Base-by-base conservation (phyloP, 306 rosid species). In the Pueraria montana region DNA sequence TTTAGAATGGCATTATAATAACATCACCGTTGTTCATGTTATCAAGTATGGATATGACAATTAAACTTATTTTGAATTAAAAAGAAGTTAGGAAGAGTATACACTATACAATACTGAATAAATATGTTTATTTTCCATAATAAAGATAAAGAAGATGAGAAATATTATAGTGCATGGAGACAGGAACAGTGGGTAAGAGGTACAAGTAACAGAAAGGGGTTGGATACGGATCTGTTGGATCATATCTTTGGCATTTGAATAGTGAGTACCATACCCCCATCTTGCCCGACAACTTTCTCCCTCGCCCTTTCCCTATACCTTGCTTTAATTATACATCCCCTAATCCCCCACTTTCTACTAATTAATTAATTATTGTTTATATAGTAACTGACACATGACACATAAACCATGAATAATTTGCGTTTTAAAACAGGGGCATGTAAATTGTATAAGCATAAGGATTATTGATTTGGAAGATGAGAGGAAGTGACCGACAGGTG, bases 201-300 rank as follows among this genome's bases (percentile, higher is more conserved):
- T 86, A 88, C 83, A 82, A 82, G 89, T 77, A 88, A 85, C 86
- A 82, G 84, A 87, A 88, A 82, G 21, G 70, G 91, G 79, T 85
- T 26, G 77, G 91, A 90, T 87, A 80, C 89, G 84, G 82, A 82
- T 83, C 77, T 59, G 76, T 59, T 53, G 38, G 69, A 74, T 58
- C 72, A 53, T 79, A 74, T 85, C 67, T 72, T 73, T 32, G 55
- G 66, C 86, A 77, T 69, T 83, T 63, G 32, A 64, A 73, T 62
- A 78, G 73, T 72, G 79, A 30, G 62, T 74, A 48, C 65, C 64
- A 74, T 86, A 24, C 58, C 34, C 72, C 87, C 85, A 52, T 46
- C 59, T 38, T 49, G 64, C 82, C 86, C 76, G 77, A 76, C 83
- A 78, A 64, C 76, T 76, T 20, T 50, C 14, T 11, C 36, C 30